These are phyloP conservation scores for Dioscorea alata DNA, from an alignment of 106 monocot species.

Conservation along the genomic window DNA sequence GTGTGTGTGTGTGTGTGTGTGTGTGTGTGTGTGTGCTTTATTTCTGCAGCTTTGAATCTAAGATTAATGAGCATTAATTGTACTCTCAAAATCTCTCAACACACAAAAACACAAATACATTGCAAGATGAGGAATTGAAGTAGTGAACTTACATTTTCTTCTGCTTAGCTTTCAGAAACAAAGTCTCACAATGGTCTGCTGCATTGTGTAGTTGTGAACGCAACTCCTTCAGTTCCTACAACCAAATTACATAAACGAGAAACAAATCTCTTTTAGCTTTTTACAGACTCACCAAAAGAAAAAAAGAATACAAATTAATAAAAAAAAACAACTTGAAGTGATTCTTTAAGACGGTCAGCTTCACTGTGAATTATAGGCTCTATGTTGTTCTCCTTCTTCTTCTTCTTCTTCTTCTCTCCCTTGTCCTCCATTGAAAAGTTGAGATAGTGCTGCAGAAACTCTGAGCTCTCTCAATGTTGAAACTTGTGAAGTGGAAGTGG, in stretches of 20 bases:
- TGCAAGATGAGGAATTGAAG: too few species aligned
- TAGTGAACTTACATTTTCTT: constrained; percentile 35
- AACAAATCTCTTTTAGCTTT: not conserved
- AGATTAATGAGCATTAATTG: too few species aligned
- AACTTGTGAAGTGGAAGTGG: too few species aligned
- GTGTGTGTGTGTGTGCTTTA: too few species aligned
- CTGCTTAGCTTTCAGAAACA: constrained; percentile 27
- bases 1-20: too few species aligned
- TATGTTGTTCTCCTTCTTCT: not conserved
- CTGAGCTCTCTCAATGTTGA: too few species aligned
- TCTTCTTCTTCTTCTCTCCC: not conserved
- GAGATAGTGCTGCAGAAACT: not conserved
- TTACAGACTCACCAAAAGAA: not conserved
- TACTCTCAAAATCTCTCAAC: too few species aligned
- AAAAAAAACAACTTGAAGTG: not conserved
- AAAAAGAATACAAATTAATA: not conserved
- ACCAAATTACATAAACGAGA: not conserved
- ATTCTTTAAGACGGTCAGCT: not conserved
- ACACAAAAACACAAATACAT: too few species aligned
- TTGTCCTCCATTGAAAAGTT: not conserved
- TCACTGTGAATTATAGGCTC: not conserved
- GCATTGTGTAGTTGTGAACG: constrained; percentile 49
- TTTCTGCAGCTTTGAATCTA: too few species aligned
- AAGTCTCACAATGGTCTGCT: constrained; percentile 49
- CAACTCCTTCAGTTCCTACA: constrained; percentile 63